Conservation (phyloP, 1,284 basidiomycete species). For the Macrocybe sp. region DNA sequence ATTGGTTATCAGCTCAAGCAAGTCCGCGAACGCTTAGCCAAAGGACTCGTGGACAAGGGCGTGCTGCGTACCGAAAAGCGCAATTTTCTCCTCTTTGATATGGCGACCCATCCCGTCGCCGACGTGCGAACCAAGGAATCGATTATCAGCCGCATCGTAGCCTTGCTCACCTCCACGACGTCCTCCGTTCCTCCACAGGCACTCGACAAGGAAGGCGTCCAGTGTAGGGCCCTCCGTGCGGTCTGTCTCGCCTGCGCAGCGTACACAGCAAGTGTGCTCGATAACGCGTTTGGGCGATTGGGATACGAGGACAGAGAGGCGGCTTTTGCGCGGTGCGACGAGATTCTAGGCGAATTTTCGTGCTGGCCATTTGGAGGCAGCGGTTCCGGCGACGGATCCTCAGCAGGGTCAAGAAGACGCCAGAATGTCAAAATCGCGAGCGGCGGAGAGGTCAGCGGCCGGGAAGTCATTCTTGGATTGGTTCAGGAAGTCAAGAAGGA, state of each 20-base stretch:
- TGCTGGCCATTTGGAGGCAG: conserved; percentile 81
- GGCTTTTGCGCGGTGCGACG: conserved; percentile 88
- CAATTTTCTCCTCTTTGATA: conserved; percentile 96
- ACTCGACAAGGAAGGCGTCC: conserved; percentile 72
- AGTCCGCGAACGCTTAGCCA: conserved; percentile 94
- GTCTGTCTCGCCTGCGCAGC: conserved; percentile 84
- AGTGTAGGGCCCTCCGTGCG: conserved; percentile 76
- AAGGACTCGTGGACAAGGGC: conserved; percentile 95
- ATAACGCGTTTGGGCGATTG: conserved; percentile 84
- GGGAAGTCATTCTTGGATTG: conserved; percentile 77
- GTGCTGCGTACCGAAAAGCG: conserved; percentile 96
- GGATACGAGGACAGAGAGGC: conserved; percentile 89
- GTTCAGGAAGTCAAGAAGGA: conserved; percentile 78
- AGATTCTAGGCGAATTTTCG: conserved; percentile 85
- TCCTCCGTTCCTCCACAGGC: conserved; percentile 72
- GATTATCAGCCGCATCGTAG: conserved; percentile 71
- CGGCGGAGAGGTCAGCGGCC: conserved; percentile 45
- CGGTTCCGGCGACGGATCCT: conserved; percentile 20
- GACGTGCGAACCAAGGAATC: conserved; percentile 87
- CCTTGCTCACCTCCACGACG: conserved; percentile 80
- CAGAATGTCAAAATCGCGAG: conserved; percentile 46
- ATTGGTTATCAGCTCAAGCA: conserved; percentile 97
- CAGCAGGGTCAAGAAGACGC: conserved; percentile 30
- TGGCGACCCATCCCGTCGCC: conserved; percentile 95
- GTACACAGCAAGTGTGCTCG: conserved; percentile 92